These are phyloP conservation scores for Geum urbanum DNA, from an alignment of 306 rosid genomes.

Conservation along the genomic window DNA sequence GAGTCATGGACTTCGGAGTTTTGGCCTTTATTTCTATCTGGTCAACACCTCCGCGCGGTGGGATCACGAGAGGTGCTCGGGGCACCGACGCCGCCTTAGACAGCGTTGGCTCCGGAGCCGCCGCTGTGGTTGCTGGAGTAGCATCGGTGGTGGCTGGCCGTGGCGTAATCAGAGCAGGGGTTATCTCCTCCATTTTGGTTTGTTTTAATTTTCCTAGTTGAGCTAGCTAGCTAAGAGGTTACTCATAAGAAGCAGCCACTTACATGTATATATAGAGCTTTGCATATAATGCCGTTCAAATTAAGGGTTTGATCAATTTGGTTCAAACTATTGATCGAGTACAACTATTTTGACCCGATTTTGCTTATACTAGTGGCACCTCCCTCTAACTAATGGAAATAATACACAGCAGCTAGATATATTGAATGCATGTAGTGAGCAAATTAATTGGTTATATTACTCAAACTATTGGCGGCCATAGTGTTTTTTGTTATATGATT, in stretches of 20 bases:
- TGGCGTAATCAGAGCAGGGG: neutral
- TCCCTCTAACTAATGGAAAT: neutral
- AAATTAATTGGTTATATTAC: neutral
- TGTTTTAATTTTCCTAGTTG: neutral
- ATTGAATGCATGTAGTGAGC: neutral
- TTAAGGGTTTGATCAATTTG: neutral
- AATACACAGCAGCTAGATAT: neutral
- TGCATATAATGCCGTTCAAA: neutral
- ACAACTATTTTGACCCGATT: slow-evolving; percentile 9
- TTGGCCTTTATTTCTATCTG: slow-evolving; percentile 12
- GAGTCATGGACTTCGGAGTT: slow-evolving; percentile 24
- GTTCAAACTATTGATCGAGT: neutral
- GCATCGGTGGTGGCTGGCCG: neutral
- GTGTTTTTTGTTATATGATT: neutral
- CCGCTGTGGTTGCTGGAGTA: neutral
- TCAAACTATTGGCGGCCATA: slow-evolving; percentile 15
- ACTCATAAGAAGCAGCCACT: slow-evolving; percentile 2
- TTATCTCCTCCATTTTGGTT: slow-evolving; percentile 3
- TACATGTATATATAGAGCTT: neutral
- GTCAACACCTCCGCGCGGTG: slow-evolving; percentile 15
- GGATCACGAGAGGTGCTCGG: slow-evolving; percentile 14
- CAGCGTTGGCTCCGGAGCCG: neutral
- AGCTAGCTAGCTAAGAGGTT: neutral
- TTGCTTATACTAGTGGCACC: neutral
- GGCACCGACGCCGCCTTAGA: slow-evolving; percentile 19